These are phyloP conservation scores for Tuber indicum DNA, from an alignment of 495 filamentous ascomycete genomes.

Conservation along the genomic window DNA sequence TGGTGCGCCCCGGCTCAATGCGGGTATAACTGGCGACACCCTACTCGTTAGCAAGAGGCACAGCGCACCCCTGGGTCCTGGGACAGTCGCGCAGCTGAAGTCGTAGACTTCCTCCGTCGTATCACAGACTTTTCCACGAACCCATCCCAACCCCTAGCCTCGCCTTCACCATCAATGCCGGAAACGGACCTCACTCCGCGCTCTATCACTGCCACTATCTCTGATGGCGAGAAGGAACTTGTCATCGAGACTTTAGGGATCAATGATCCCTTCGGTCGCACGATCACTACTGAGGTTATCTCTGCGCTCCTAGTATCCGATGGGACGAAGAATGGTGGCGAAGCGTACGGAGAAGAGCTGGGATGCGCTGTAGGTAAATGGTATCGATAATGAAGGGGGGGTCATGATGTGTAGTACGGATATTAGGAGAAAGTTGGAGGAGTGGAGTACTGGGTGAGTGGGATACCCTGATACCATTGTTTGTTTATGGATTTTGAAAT, in stretches of 20 bases:
- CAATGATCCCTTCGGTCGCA: constrained; percentile 86
- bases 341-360: constrained; percentile 73
- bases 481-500: neutral
- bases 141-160: constrained; percentile 18
- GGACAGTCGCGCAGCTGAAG: constrained; percentile 60
- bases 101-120: constrained; percentile 63
- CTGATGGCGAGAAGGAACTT: constrained; percentile 27
- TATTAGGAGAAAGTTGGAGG: constrained; percentile 50
- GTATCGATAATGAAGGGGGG: constrained; percentile 51
- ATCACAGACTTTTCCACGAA: constrained; percentile 52
- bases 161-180: constrained; percentile 8
- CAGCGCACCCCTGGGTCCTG: constrained; percentile 71
- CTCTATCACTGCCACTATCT: constrained; percentile 16
- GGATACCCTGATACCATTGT: neutral
- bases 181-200: constrained; percentile 23
- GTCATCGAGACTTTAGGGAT: constrained; percentile 72
- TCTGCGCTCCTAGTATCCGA: constrained; percentile 78
- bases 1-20: constrained; percentile 53
- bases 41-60: constrained; percentile 84
- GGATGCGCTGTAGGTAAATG: constrained; percentile 68
- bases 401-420: constrained; percentile 87
- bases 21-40: constrained; percentile 83
- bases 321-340: constrained; percentile 78
- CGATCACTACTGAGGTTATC: constrained; percentile 72
- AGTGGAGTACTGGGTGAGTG: constrained; percentile 25